phyloP scores from a whole-genome alignment of 164 flowering plant genomes.

The Paratinospora sagittata region DNA sequence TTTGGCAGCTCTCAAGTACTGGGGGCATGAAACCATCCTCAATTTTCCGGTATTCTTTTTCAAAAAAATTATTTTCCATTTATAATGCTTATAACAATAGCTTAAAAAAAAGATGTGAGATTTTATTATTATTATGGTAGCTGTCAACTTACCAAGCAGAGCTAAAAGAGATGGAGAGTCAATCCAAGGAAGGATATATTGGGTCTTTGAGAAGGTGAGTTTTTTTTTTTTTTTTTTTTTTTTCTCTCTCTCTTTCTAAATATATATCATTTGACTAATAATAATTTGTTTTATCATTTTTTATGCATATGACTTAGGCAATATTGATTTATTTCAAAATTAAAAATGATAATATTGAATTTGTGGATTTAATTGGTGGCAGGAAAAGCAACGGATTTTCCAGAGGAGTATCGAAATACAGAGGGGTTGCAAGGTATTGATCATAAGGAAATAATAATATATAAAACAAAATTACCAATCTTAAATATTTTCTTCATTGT shows the following conservation, averaged over 20 bases:
- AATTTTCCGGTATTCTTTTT: constrained; percentile 64
- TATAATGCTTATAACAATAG: neutral
- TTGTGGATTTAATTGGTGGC: constrained; percentile 14
- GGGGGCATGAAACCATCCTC: constrained; percentile 80
- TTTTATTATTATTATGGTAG: neutral
- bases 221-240: neutral
- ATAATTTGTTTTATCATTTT: neutral
- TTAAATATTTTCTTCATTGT: neutral
- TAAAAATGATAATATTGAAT: neutral
- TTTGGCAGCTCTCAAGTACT: constrained; percentile 87
- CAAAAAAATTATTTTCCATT: neutral
- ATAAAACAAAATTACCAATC: neutral
- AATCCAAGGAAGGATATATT: constrained; percentile 84
- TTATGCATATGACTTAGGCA: neutral
- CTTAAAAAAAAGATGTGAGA: neutral
- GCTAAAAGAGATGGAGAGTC: constrained; percentile 72
- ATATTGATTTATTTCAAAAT: too few relatives aligned
- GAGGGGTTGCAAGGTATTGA: constrained; percentile 87
- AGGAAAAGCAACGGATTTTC: constrained; percentile 94
- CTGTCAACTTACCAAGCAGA: constrained; percentile 57
- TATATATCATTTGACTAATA: neutral
- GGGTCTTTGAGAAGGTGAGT: constrained; percentile 84
- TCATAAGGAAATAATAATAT: neutral
- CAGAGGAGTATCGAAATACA: constrained; percentile 79
- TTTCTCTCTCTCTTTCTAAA: too few relatives aligned